Evolutionary conservation across 1,284 basidiomycete species (phyloP).

Genomic region (Heimioporus retisporus): DNA sequence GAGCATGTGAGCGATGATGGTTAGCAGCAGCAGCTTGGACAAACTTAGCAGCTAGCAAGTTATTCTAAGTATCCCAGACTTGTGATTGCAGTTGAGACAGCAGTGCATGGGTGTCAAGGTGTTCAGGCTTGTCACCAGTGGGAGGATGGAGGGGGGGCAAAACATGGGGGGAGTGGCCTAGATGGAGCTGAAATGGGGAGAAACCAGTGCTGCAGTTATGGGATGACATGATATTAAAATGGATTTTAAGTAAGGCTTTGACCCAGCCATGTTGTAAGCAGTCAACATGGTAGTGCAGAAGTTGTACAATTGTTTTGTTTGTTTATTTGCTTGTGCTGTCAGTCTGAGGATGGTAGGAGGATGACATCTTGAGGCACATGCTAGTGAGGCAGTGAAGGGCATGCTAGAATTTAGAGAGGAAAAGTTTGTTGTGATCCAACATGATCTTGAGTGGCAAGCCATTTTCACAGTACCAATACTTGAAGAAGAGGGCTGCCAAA

Average conservation of each 20-base stretch:
- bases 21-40: too few species aligned
- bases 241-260: too few species aligned
- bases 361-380: neutral
- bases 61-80: too few species aligned
- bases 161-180: too few species aligned
- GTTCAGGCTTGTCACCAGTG: too few species aligned
- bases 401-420: constrained; percentile 4
- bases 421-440: neutral
- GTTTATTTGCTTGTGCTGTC: neutral
- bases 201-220: neutral
- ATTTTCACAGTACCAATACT: constrained; percentile 9
- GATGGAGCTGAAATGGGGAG: neutral
- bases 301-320: neutral
- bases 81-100: too few species aligned
- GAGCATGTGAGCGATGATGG: too few species aligned
- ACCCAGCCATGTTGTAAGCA: neutral
- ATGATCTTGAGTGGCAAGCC: neutral
- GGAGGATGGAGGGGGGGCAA: too few species aligned
- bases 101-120: too few species aligned
- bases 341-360: neutral
- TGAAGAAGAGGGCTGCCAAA: too few species aligned
- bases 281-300: neutral
- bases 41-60: too few species aligned
- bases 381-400: neutral
- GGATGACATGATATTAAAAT: neutral